These are phyloP conservation scores for Nitzschia sp. DNA, from an alignment of 108 stramenopile species.

Conservation along the genomic window DNA sequence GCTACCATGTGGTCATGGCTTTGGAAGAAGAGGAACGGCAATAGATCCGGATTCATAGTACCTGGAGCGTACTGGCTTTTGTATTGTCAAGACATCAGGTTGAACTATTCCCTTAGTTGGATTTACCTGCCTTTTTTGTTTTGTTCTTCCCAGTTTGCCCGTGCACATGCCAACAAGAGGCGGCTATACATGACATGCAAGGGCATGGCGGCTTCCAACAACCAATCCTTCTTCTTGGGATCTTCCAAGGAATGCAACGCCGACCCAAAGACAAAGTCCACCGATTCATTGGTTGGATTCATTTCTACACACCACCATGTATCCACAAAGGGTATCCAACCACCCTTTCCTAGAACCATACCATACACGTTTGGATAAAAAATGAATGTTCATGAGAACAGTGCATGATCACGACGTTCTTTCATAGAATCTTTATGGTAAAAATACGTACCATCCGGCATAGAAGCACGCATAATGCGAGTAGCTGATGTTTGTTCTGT, in stretches of 20 bases:
- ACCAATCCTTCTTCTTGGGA: background rate
- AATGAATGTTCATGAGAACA: too few relatives aligned
- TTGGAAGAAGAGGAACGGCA: conserved; percentile 15
- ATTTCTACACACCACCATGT: background rate
- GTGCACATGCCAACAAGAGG: background rate
- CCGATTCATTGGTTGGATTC: background rate
- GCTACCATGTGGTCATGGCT: conserved; percentile 46
- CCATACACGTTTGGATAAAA: too few relatives aligned
- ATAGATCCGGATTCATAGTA: too few relatives aligned
- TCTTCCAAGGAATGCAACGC: background rate
- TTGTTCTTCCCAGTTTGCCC: background rate
- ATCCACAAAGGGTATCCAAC: background rate
- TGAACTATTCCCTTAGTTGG: too few relatives aligned
- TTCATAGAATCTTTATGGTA: too few relatives aligned
- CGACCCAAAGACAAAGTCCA: background rate
- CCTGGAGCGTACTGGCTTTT: background rate
- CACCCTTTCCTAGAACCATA: too few relatives aligned
- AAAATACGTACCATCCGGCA: too few relatives aligned
- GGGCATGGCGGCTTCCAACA: background rate
- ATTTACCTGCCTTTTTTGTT: too few relatives aligned
- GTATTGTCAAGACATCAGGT: too few relatives aligned
- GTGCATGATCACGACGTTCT: too few relatives aligned
- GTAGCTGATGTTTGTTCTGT: background rate
- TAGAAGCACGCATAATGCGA: background rate
- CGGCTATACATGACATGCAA: background rate